These are phyloP conservation scores for Phytopythium kandeliae DNA, from an alignment of 352 stramenopile species.

Conservation along the genomic window DNA sequence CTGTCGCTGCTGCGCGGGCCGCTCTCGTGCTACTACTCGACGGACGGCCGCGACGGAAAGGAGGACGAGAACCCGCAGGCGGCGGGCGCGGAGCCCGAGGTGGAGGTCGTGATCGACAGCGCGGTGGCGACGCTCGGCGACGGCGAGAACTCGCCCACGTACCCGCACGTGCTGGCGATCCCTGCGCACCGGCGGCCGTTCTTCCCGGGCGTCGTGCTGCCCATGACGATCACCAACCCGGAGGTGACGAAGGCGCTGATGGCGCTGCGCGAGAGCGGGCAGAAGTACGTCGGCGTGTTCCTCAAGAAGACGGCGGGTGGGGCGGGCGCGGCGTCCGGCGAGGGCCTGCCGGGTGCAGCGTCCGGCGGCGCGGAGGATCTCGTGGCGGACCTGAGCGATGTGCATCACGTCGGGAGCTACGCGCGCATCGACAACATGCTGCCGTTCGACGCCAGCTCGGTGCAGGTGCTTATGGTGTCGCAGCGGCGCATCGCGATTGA, in stretches of 20 bases:
- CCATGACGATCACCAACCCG: slow-evolving; percentile 83
- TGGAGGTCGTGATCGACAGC: slow-evolving; percentile 59
- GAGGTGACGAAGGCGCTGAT: slow-evolving; percentile 88
- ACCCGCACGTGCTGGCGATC: slow-evolving; percentile 75
- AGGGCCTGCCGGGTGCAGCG: slow-evolving; percentile 9
- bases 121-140: slow-evolving; percentile 56
- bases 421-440: slow-evolving; percentile 93
- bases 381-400: slow-evolving; percentile 89
- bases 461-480: slow-evolving; percentile 86
- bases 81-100: slow-evolving; percentile 12
- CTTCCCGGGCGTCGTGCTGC: slow-evolving; percentile 76
- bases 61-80: slow-evolving; percentile 17
- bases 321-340: background rate
- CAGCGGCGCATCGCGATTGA: slow-evolving; percentile 85
- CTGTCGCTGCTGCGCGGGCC: slow-evolving; percentile 10
- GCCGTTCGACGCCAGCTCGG: slow-evolving; percentile 63
- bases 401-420: slow-evolving; percentile 95
- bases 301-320: slow-evolving; percentile 66
- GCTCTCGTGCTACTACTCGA: slow-evolving; percentile 22
- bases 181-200: slow-evolving; percentile 71
- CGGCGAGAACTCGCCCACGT: slow-evolving; percentile 59
- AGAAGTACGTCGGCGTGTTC: slow-evolving; percentile 94
- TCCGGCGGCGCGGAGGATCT: slow-evolving; percentile 70
- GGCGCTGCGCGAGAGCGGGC: slow-evolving; percentile 75
- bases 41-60: slow-evolving; percentile 3